Conservation (phyloP, 1,284 basidiomycete species). For the Ceratobasidium sp. region DNA sequence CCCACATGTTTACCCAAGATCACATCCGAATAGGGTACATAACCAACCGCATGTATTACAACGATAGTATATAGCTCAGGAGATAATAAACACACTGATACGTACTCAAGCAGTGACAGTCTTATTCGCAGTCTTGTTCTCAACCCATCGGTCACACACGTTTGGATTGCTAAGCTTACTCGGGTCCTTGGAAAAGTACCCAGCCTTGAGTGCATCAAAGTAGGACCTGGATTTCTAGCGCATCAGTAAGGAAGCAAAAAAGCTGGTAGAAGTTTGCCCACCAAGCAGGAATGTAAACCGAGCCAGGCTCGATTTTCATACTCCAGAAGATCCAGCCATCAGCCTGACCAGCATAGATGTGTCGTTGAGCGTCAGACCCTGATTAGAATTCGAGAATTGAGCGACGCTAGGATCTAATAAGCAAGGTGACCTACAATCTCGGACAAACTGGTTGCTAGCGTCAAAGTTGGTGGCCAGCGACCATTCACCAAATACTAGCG, state of each 20-base stretch:
- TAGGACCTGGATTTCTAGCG: slow-evolving; percentile 63
- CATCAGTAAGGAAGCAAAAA: neutral
- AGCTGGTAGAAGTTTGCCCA: neutral
- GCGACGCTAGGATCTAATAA: slow-evolving; percentile 65
- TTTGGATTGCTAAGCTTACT: slow-evolving; percentile 60
- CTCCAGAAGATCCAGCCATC: slow-evolving; percentile 82
- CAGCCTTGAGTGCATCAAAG: slow-evolving; percentile 61
- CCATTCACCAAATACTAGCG: slow-evolving; percentile 68
- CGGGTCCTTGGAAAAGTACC: slow-evolving; percentile 69
- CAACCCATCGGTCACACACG: slow-evolving; percentile 62
- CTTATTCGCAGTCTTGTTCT: slow-evolving; percentile 7
- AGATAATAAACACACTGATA: no score
- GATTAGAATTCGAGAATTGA: slow-evolving; percentile 68
- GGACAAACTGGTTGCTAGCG: slow-evolving; percentile 66
- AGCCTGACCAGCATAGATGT: slow-evolving; percentile 57
- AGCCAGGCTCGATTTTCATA: slow-evolving; percentile 67
- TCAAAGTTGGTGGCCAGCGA: slow-evolving; percentile 69
- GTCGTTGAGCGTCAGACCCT: slow-evolving; percentile 70
- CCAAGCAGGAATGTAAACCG: slow-evolving; percentile 12
- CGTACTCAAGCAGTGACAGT: neutral
- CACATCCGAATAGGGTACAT: no score
- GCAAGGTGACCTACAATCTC: slow-evolving; percentile 50
- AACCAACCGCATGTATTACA: neutral
- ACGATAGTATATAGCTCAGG: no score
- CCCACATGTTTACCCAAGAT: no score